Evolutionary conservation across 2,329 filamentous ascomycete species (phyloP), one percentile per base, ranked within the genome.

Genomic region (Clonostachys chloroleuca): DNA sequence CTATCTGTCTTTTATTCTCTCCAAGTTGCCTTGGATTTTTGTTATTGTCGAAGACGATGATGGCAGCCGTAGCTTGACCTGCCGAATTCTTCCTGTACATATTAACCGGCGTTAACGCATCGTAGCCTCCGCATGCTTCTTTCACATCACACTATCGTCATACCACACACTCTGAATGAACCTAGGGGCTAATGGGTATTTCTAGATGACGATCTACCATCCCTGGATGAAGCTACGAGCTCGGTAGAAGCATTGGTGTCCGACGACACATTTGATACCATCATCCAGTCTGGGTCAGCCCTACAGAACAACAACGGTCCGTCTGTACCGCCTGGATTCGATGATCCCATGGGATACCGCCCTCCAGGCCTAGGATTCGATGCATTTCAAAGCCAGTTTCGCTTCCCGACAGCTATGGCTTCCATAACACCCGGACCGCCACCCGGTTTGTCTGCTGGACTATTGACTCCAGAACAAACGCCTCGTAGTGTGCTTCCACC

Each of bases 181-280:
- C 43, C 51, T 50, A 52, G 70, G 73, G 52, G 70, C 73, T 79
- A 68, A 79, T 63, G 56, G 24, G 24, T 30, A 10, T 59, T 57
- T 59, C 55, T 68, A 87, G 84, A 86, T 65, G 82, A 86, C 58
- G 77, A 81, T 44, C 64, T 81, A n/a, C 70, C 73, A 49, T 78
- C 75, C 12, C 69, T 84, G 42, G 81, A 84, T 51, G 82, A 84
- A 53, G 83, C 77, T 12, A 75, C 73, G 4, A 72, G 73, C 40
- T 83, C 78, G n/a, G 80, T 89, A 39, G 84, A 88, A 60, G 83
- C 83, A 5, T 67, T 89, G 5, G 84, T 89, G 12, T 80, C 83
- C 18, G 85, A 89, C 57, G 68, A 79, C n/a, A 57, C 61, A n/a
- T 40, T 33, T 37, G 41, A 45, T 17, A 40, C 34, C 12, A 34